phyloP scores from a whole-genome alignment of 495 filamentous ascomycete genomes.

The Tirmania nivea region DNA sequence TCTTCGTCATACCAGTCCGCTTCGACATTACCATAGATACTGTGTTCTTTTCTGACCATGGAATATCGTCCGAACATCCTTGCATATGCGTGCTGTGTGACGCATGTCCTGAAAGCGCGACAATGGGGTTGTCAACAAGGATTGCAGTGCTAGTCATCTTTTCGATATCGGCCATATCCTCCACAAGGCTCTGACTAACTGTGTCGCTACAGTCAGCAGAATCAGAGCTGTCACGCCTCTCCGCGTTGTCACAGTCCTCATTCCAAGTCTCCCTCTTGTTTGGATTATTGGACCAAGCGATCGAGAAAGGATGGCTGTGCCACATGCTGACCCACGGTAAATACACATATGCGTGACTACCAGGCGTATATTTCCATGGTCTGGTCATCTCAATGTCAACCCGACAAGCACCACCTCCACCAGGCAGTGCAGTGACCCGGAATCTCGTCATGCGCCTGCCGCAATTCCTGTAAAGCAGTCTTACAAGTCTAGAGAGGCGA shows the following conservation, averaged over 20 bases:
- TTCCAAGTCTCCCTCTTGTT: background rate
- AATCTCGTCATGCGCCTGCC: conserved; percentile 43
- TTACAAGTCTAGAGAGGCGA: conserved; percentile 42
- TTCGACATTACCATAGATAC: conserved; percentile 51
- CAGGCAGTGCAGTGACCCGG: conserved; percentile 52
- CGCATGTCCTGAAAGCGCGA: background rate
- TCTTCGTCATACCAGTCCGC: conserved; percentile 69
- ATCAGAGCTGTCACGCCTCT: background rate
- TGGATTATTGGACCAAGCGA: conserved; percentile 46
- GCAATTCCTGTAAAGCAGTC: conserved; percentile 50
- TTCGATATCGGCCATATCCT: background rate
- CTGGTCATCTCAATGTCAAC: conserved; percentile 64
- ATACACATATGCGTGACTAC: conserved; percentile 75
- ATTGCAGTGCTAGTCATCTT: background rate
- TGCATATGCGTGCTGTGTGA: background rate
- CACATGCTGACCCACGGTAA: conserved; percentile 52
- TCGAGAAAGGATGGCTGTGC: conserved; percentile 84
- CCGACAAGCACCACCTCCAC: conserved; percentile 44
- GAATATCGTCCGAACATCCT: background rate
- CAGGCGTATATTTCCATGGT: conserved; percentile 55
- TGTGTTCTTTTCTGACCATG: conserved; percentile 1
- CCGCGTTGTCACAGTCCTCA: background rate
- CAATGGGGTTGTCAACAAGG: background rate
- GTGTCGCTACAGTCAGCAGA: background rate
- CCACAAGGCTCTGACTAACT: background rate